Evolutionary conservation across 2,329 filamentous ascomycete genomes (phyloP).

Genomic region (Thyridium curvatum): DNA sequence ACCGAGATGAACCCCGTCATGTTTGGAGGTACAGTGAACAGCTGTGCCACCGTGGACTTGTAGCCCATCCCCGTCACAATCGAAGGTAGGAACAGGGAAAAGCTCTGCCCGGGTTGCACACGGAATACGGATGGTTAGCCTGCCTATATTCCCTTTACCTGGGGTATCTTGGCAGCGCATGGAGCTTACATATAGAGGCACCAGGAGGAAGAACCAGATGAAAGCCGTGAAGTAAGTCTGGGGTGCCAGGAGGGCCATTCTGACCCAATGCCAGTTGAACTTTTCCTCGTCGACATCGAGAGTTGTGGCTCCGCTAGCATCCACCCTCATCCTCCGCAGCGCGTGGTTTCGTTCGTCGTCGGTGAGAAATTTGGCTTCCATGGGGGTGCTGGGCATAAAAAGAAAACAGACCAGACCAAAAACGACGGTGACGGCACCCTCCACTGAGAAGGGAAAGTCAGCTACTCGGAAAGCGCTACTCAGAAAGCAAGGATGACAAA

Average conservation of each 20-base stretch:
- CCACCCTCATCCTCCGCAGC: slow-evolving; percentile 13
- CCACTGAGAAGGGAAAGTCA: slow-evolving; percentile 21
- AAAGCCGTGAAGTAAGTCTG: slow-evolving; percentile 18
- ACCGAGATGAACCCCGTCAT: slow-evolving; percentile 24
- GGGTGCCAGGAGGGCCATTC: slow-evolving; percentile 18
- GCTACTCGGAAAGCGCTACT: neutral
- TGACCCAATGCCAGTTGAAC: slow-evolving; percentile 33
- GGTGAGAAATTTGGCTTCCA: slow-evolving; percentile 16
- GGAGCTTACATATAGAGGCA: slow-evolving; percentile 20
- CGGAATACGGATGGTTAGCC: no score
- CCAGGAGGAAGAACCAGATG: slow-evolving; percentile 17
- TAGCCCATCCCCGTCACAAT: slow-evolving; percentile 36
- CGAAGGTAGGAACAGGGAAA: slow-evolving; percentile 36
- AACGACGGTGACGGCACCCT: slow-evolving; percentile 53
- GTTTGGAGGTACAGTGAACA: slow-evolving; percentile 28
- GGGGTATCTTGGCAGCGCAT: no score
- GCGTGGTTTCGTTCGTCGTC: slow-evolving; percentile 14
- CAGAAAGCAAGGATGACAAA: no score
- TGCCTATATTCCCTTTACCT: no score
- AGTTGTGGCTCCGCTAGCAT: slow-evolving; percentile 14
- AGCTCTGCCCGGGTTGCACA: slow-evolving; percentile 18
- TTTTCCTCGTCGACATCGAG: slow-evolving; percentile 26
- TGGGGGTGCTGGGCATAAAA: slow-evolving; percentile 18
- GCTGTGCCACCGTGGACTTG: slow-evolving; percentile 25
- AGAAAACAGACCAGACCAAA: slow-evolving; percentile 54